Evolutionary conservation across 2,329 filamentous ascomycete species (phyloP).

Genomic region (Arthroderma sp.): DNA sequence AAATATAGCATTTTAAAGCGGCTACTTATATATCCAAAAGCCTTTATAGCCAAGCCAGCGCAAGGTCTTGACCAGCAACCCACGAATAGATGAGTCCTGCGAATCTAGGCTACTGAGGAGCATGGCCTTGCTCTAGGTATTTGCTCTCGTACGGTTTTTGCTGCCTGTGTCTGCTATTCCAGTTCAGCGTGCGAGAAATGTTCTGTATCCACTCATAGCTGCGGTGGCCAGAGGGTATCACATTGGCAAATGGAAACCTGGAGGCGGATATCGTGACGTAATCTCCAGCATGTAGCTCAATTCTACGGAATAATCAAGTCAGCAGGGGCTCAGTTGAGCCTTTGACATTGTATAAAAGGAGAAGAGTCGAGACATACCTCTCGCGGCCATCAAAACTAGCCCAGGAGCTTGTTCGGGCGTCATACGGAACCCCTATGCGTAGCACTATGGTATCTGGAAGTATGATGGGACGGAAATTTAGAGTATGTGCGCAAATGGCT

Average conservation of each 20-base stretch:
- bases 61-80: not conserved
- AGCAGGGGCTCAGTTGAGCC: not conserved
- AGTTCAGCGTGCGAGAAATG: conserved; percentile 40
- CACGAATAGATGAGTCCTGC: not conserved
- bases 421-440: conserved; percentile 85
- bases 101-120: not conserved
- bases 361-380: conserved; percentile 36
- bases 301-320: conserved; percentile 20
- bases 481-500: conserved; percentile 81
- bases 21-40: not conserved
- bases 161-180: conserved; percentile 39
- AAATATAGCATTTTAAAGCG: not conserved
- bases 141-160: conserved; percentile 20
- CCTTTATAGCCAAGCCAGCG: not conserved
- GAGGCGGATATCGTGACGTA: conserved; percentile 43
- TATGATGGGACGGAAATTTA: conserved; percentile 85
- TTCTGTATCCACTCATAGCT: conserved; percentile 41
- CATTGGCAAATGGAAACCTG: conserved; percentile 41
- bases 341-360: not conserved
- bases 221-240: conserved; percentile 33
- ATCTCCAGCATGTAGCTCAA: conserved; percentile 39
- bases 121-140: not conserved
- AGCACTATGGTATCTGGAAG: conserved; percentile 95
- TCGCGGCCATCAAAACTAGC: conserved; percentile 96
- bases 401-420: conserved; percentile 80